These are phyloP conservation scores for Barbarea vulgaris DNA, from an alignment of 345 rosid genomes.

Conservation along the genomic window DNA sequence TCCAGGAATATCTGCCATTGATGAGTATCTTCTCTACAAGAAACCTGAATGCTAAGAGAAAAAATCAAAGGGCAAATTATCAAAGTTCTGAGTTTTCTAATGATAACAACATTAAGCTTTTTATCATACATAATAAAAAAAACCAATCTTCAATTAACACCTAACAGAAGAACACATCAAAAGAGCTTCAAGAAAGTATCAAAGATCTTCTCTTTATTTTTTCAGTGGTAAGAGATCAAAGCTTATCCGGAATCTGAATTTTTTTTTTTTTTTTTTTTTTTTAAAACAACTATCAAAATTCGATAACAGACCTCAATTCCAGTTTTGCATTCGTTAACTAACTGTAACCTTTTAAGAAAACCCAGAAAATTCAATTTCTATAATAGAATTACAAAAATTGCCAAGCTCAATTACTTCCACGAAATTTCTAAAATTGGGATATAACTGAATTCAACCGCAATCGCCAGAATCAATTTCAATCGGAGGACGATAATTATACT, in stretches of 20 bases:
- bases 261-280: not conserved
- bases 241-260: not conserved
- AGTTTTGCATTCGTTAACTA: slow-evolving; percentile 1
- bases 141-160: not conserved
- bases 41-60: not conserved
- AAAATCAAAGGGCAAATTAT: not conserved
- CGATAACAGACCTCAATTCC: slow-evolving; percentile 3
- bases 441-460: not conserved
- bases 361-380: not conserved
- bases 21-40: slow-evolving; percentile 30
- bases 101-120: slow-evolving; percentile 12
- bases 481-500: slow-evolving; percentile 22
- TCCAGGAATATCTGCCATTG: slow-evolving; percentile 84
- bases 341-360: not conserved
- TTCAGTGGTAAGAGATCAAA: slow-evolving; percentile 11
- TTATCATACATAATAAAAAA: not conserved
- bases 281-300: slow-evolving; percentile 3
- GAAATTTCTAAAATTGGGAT: not conserved
- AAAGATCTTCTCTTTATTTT: not conserved
- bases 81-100: slow-evolving; percentile 9
- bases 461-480: slow-evolving; percentile 1
- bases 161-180: not conserved
- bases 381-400: not conserved
- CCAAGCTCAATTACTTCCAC: not conserved
- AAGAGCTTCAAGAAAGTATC: not conserved